These are phyloP conservation scores for Podaxis carcinomalis DNA, from an alignment of 768 basidiomycete species.

Conservation along the genomic window DNA sequence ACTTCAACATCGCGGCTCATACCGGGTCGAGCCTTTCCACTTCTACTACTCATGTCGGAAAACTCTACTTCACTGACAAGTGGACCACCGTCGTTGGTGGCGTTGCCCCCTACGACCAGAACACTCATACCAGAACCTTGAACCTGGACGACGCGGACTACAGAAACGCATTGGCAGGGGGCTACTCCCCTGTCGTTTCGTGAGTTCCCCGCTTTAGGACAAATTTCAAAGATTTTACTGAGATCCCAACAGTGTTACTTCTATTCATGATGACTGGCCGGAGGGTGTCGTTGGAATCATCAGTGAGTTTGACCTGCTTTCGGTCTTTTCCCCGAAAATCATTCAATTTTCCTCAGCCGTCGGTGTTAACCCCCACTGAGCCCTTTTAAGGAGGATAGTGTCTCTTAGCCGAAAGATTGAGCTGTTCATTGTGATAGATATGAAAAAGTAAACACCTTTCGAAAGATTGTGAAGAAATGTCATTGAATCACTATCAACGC, in stretches of 20 bases:
- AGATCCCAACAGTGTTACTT: background rate
- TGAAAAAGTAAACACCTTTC: too few relatives aligned
- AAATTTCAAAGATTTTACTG: background rate
- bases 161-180: conserved; percentile 17
- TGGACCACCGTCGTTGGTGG: conserved; percentile 28
- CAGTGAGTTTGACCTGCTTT: conserved; percentile 16
- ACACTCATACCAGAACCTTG: conserved; percentile 20
- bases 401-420: too few relatives aligned
- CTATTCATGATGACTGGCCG: conserved; percentile 10
- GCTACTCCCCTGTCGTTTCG: conserved; percentile 25
- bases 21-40: conserved; percentile 21
- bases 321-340: conserved; percentile 16
- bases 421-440: too few relatives aligned
- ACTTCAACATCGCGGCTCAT: conserved; percentile 32
- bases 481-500: too few relatives aligned
- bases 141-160: conserved; percentile 29
- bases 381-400: too few relatives aligned
- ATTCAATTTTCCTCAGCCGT: conserved; percentile 16
- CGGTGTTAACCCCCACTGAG: conserved; percentile 19
- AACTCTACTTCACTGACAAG: conserved; percentile 34
- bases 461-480: too few relatives aligned
- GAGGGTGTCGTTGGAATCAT: conserved; percentile 6
- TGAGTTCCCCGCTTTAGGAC: conserved; percentile 8
- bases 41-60: conserved; percentile 28
- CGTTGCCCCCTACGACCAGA: conserved; percentile 25